phyloP scores from a whole-genome alignment of 2,329 filamentous ascomycete species.

The Colletotrichum sp. region DNA sequence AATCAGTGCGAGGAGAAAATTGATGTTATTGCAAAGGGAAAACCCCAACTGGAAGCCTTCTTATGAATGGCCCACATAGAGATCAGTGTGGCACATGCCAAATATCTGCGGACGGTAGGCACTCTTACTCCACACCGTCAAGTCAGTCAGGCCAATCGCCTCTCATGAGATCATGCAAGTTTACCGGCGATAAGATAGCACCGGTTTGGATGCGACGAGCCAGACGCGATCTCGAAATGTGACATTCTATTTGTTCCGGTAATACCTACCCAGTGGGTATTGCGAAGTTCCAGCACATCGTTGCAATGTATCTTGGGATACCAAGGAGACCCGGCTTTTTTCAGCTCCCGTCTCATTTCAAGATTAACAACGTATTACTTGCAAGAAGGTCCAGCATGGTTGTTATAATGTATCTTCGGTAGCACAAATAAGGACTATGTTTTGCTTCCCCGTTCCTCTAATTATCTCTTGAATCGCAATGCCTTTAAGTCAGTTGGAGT shows the following conservation, averaged over 20 bases:
- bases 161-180: not conserved
- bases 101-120: too few relatives aligned
- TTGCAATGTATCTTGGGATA: not conserved
- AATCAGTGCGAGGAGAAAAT: not conserved
- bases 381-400: not conserved
- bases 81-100: not conserved
- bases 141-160: not conserved
- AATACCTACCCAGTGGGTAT: not conserved
- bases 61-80: not conserved
- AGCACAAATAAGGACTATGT: not conserved
- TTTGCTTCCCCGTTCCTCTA: not conserved
- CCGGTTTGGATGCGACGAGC: too few relatives aligned
- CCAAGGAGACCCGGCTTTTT: not conserved
- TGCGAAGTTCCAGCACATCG: not conserved
- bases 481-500: not conserved
- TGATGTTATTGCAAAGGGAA: accelerated
- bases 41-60: not conserved
- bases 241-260: not conserved
- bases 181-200: not conserved
- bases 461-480: not conserved
- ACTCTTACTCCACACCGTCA: not conserved
- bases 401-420: not conserved
- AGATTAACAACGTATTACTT: not conserved
- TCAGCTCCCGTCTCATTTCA: not conserved
- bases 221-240: too few relatives aligned